Base-by-base conservation (phyloP, 495 filamentous ascomycete species). In the Penicillium roqueforti region DNA sequence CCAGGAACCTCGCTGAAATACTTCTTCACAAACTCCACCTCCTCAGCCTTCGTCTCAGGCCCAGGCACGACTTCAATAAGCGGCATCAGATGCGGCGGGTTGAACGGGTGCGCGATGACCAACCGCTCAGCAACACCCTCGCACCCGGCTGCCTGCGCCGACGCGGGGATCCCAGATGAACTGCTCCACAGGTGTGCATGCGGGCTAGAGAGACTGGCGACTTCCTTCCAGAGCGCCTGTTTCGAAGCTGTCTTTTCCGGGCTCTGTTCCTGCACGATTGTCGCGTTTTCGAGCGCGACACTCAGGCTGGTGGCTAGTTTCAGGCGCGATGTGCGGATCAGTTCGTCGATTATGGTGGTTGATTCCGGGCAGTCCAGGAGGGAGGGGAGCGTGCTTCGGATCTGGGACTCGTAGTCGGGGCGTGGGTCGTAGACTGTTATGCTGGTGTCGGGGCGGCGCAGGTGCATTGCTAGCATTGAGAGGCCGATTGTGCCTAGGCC, bases 71-170 rank as follows among this genome's bases (percentile, higher is more conserved):
- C 64, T 62, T 85, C 81, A n/a, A 85, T 65, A 0, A 85, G 57
- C 0, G 83, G 82, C 76, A 86, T 84, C 26, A 85, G 71, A 59
- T 86, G 80, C 6, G 81, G 83, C 16, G 80, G 83, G 37, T 86
- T 85, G 55, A 81, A 87, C 1, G 82, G 82, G 59, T 85, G 83
- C 18, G 80, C 80, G 4, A 83, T 74, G 0, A 84, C 51, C 4
- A 85, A 57, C 2, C 81, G 68, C 8, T 60, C 68, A 13, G 65
- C 71, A 28, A 80, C 72, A 20, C 62, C 36, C 16, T 59, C 59
- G 23, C 51, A 60, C 1, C 65, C 37, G 11, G 46, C 41, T 3
- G 48, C 56, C 48, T 85, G 81, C 32, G 53, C 60, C 1, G 74
- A 79, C 0, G 80, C 78, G 0, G 80, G 70, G 25, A 84, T 84